Percentiles rank a stretch among this genome's conserved stretches.
These are phyloP conservation scores for Hordeum pubiflorum DNA, from an alignment of 202 grass and related monocot species.

Conservation along the genomic window DNA sequence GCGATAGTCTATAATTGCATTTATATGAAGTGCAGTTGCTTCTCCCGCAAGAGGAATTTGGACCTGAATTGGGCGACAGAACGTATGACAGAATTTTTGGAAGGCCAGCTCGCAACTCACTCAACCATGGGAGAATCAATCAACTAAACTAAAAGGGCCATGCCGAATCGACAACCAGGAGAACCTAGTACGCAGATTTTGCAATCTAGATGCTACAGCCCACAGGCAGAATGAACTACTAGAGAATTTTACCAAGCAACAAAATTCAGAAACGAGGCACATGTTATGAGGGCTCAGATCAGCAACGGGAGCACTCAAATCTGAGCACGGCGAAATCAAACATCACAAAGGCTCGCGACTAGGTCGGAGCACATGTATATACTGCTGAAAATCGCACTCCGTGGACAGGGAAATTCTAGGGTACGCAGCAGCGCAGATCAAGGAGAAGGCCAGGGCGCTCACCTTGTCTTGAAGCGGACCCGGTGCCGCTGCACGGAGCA, in stretches of 20 bases:
- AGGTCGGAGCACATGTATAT: background rate
- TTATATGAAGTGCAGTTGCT: background rate
- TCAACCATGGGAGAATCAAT: background rate
- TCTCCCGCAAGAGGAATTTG: background rate
- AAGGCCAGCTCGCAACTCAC: background rate
- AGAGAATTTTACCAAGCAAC: background rate
- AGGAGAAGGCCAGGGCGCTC: background rate
- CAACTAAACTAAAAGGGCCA: background rate
- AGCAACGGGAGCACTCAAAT: background rate
- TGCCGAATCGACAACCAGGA: background rate
- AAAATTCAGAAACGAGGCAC: background rate
- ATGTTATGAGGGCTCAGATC: background rate
- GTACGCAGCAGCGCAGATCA: background rate
- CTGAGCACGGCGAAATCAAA: background rate
- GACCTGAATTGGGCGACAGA: background rate
- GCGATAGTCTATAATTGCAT: background rate
- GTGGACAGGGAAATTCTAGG: background rate
- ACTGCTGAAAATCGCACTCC: background rate
- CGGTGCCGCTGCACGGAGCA: background rate
- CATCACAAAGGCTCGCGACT: background rate
- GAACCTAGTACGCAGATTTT: background rate
- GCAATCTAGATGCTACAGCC: background rate
- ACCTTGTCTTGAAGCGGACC: constrained; percentile 49
- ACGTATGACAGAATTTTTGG: background rate
- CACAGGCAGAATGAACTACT: background rate